phyloP scores from a whole-genome alignment of 2,329 filamentous ascomycete genomes.

The Aspergillus chevalieri region DNA sequence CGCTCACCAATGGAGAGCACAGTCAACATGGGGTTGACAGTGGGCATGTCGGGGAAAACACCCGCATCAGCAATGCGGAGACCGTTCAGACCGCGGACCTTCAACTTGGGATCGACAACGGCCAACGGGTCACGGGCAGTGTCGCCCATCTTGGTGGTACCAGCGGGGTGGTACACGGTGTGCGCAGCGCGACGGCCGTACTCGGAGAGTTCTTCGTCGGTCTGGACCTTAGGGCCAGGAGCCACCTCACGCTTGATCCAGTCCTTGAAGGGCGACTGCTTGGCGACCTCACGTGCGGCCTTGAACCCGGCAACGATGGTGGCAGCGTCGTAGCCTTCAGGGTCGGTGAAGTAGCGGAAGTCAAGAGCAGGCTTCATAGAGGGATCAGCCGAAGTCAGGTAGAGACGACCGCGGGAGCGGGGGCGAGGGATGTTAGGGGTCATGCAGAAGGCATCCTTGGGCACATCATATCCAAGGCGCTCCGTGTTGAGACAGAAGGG shows the following conservation, averaged over 20 bases:
- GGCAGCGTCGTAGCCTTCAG: slow-evolving; percentile 76
- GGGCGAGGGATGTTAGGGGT: slow-evolving; percentile 85
- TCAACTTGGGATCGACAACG: slow-evolving; percentile 72
- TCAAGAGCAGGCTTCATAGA: slow-evolving; percentile 74
- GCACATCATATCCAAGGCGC: slow-evolving; percentile 67
- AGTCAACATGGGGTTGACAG: slow-evolving; percentile 86
- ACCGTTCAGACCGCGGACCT: slow-evolving; percentile 64
- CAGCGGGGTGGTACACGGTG: slow-evolving; percentile 84
- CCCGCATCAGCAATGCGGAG: slow-evolving; percentile 79
- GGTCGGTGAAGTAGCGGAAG: slow-evolving; percentile 85
- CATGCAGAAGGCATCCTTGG: slow-evolving; percentile 82
- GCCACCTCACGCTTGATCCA: slow-evolving; percentile 81
- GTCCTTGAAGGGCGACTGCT: slow-evolving; percentile 69
- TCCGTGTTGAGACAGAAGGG: slow-evolving; percentile 83
- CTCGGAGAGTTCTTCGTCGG: slow-evolving; percentile 72
- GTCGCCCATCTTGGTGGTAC: slow-evolving; percentile 87
- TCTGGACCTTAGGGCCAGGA: slow-evolving; percentile 65
- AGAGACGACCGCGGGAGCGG: slow-evolving; percentile 69
- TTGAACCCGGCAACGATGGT: slow-evolving; percentile 72
- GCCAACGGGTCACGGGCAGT: slow-evolving; percentile 61
- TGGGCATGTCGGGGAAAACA: slow-evolving; percentile 81
- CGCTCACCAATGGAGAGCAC: slow-evolving; percentile 78
- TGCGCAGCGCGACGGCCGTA: slow-evolving; percentile 77
- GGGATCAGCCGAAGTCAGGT: slow-evolving; percentile 69
- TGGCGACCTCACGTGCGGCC: slow-evolving; percentile 68